Evolutionary conservation across 306 rosid genomes (phyloP).

Genomic region (Fragaria iinumae): DNA sequence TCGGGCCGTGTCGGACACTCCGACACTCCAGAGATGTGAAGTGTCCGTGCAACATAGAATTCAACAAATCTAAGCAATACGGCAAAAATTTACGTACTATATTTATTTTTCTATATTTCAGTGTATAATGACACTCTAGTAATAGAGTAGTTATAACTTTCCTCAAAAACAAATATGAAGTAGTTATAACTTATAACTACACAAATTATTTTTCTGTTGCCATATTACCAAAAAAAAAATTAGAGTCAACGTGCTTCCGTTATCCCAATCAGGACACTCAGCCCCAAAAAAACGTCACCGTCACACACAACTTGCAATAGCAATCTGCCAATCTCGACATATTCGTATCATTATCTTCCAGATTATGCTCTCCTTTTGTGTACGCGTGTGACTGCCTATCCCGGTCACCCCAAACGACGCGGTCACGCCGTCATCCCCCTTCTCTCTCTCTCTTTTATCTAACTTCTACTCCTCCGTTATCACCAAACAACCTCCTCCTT

Average conservation of each 20-base stretch:
- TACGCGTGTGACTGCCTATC: not conserved
- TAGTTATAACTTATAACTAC: not conserved
- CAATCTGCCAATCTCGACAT: not conserved
- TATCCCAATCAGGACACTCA: not conserved
- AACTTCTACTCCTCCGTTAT: not conserved
- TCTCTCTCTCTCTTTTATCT: not conserved
- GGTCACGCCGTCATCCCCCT: not conserved
- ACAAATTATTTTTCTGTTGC: too few species aligned
- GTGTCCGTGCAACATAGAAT: too few species aligned
- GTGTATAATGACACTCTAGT: too few species aligned
- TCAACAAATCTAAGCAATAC: too few species aligned
- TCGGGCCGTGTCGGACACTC: too few species aligned
- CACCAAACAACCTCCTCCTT: not conserved
- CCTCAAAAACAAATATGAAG: not conserved
- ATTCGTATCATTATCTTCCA: too few species aligned
- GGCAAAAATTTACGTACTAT: accelerated
- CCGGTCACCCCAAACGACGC: conserved; percentile 1
- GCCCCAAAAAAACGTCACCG: not conserved
- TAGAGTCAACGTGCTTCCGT: not conserved
- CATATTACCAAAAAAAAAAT: too few species aligned
- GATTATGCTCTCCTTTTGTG: not conserved
- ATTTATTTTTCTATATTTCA: too few species aligned
- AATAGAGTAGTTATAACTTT: too few species aligned
- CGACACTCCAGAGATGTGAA: too few species aligned
- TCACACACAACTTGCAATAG: not conserved